Base-by-base conservation (phyloP, 768 basidiomycete species). In the Megacollybia marginata region DNA sequence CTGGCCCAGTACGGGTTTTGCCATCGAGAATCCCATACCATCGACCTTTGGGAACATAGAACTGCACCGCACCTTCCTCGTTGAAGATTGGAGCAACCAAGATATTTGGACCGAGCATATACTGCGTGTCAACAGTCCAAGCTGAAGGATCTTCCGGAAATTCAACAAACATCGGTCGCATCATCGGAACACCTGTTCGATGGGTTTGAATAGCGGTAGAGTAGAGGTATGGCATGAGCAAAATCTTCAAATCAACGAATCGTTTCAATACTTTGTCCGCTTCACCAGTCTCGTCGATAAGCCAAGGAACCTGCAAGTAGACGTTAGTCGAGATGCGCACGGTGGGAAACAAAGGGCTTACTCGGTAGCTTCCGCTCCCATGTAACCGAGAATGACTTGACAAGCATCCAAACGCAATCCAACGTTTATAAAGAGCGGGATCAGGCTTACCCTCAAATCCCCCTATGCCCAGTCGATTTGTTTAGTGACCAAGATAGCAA, bases 341-440 rank as follows among this genome's bases (percentile, higher is more conserved):
- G 44, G 9, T 11, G 9, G 48, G 36, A 18, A 7, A 35, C 4
- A 1, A 4, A n/a, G 13, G 12, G 15, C 60, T 18, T 45, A 75
- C 74, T 44, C 75, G 67, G 60, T 74, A 76, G 38, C 73, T 74
- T 42, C 65, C 62, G 35, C 67, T 71, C 13, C 75, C 75, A 51
- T 76, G 75, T 16, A 76, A 59, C 8, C 74, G 65, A 31, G 71
- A 69, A 52, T 75, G 74, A 35, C 71, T 70, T 2, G 74, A 65
- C 9, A 65, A 56, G 5, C 58, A 55, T 23, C 62, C 62, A 51
- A 72, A 72, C 2, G 70, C 73, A 40, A 73, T 64, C 73, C 73
- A 76, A 9, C 73, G 73, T 56, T 69, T 69, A 59, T 71, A 74
- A 19, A 74, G 47, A 9, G 59, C 64, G 2, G 68, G 63, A 46